Evolutionary conservation across 768 basidiomycete genomes (phyloP), one percentile per base, ranked within the genome.

Genomic region (Cytidiella melzeri): DNA sequence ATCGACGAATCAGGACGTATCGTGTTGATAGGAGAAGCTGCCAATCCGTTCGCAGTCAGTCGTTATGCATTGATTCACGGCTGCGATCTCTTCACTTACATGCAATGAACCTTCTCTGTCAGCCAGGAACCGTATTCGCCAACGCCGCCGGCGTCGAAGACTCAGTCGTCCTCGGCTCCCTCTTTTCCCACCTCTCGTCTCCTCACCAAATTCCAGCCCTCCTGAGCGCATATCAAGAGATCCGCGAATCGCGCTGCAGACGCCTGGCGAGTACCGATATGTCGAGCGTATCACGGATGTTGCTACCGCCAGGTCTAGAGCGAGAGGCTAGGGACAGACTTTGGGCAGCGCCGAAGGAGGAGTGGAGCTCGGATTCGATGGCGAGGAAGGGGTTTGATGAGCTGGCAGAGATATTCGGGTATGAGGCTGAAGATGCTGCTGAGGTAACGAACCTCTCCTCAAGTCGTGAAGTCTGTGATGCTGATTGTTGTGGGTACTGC

Each of bases 141-240:
- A 68, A 73, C 1, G 73, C 72, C 11, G 66, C 81, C 43, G 70
- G 69, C 3, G 66, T 83, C 19, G 83, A 85, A 64, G 83, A 84
- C 51, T 79, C 80, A 0, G 77, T 79, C 48, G 74, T 76, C 4
- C 61, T 83, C 12, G 79, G 74, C 23, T 72, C 67, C 42, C 70
- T 83, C 18, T 82, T 84, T 57, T 73, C 79, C 18, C 72, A 73
- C 42, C 66, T 83, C 3, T 65, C 68, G 41, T 57, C 66, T 34
- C 62, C 63, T 37, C 68, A 71, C 5, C 76, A 83, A 54, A 67
- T 83, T 37, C 64, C 73, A 1, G 70, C 70, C 11, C 62, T 83
- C 39, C 62, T 82, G 44, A 60, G 68, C 23, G 81, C 77, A 9
- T 74, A 76, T 57, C 79, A 83, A 58, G 81, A 83, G 48, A 66